phyloP scores from a whole-genome alignment of 192 early-diverging fungal genomes.

The Coemansia erecta region DNA sequence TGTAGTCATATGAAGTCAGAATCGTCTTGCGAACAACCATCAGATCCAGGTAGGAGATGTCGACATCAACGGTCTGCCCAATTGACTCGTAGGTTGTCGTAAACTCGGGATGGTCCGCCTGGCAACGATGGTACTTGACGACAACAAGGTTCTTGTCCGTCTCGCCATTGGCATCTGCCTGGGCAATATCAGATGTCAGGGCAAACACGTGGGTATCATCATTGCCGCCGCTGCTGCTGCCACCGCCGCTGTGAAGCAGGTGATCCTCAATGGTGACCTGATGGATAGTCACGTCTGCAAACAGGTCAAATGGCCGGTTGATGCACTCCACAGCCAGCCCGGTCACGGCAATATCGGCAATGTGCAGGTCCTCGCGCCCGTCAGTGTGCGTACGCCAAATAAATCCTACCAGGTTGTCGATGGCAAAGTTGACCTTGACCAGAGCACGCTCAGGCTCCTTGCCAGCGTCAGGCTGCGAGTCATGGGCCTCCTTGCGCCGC shows the following conservation, averaged over 20 bases:
- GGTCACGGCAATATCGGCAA: slow-evolving; percentile 58
- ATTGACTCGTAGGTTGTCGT: slow-evolving; percentile 69
- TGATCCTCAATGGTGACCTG: slow-evolving; percentile 78
- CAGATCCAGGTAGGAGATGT: slow-evolving; percentile 73
- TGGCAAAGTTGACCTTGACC: slow-evolving; percentile 46
- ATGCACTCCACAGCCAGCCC: slow-evolving; percentile 68
- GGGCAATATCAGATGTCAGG: slow-evolving; percentile 50
- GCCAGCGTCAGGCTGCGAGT: slow-evolving; percentile 22
- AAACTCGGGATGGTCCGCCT: slow-evolving; percentile 71
- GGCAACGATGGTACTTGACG: slow-evolving; percentile 71
- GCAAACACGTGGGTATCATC: slow-evolving; percentile 33
- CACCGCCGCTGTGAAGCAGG: slow-evolving; percentile 17
- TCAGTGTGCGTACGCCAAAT: slow-evolving; percentile 48
- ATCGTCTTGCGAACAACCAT: slow-evolving; percentile 84
- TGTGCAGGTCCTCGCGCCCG: slow-evolving; percentile 46
- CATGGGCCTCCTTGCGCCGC: slow-evolving; percentile 29
- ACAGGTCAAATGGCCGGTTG: slow-evolving; percentile 62
- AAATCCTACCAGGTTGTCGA: slow-evolving; percentile 52
- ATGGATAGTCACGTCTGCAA: slow-evolving; percentile 71
- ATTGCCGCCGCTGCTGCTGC: background rate
- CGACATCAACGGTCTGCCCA: slow-evolving; percentile 78
- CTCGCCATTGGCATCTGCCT: slow-evolving; percentile 50
- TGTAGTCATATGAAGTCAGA: slow-evolving; percentile 79
- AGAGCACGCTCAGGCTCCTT: slow-evolving; percentile 45
- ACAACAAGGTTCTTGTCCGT: slow-evolving; percentile 62